A percentile compares a stretch with the other conserved stretches of the same genome.
These are phyloP conservation scores for Zygotorulaspora chibaensis DNA, from an alignment of 805 yeast genomes.

Conservation along the genomic window DNA sequence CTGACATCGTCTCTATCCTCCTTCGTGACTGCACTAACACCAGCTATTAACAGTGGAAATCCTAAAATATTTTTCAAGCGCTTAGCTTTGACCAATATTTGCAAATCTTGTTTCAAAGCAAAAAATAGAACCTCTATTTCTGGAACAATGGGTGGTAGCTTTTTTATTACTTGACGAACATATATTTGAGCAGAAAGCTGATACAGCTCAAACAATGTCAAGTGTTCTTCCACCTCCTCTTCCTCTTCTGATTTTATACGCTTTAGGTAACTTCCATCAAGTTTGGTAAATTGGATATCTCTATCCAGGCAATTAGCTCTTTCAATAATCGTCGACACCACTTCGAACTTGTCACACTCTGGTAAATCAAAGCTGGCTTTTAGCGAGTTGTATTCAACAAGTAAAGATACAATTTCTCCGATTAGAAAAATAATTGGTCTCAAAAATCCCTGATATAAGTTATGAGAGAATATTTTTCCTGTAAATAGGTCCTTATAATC, in stretches of 20 bases:
- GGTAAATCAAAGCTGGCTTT: slow-evolving; percentile 1
- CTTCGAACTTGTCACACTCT: slow-evolving; percentile 1
- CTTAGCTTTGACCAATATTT: background rate
- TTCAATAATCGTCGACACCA: background rate
- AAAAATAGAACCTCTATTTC: slow-evolving; percentile 1
- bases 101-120: background rate
- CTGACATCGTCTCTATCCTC: background rate
- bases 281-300: background rate
- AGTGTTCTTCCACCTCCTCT: background rate
- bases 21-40: background rate
- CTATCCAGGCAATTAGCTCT: background rate
- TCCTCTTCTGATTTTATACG: background rate
- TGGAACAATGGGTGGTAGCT: slow-evolving; percentile 1
- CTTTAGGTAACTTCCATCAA: background rate
- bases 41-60: background rate
- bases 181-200: slow-evolving; percentile 1
- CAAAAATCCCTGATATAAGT: background rate
- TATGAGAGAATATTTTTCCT: background rate
- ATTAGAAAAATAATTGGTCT: background rate
- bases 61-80: background rate
- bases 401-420: slow-evolving; percentile 1
- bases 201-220: slow-evolving; percentile 1
- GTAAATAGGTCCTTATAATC: background rate
- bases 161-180: slow-evolving; percentile 1
- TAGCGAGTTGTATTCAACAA: background rate